These are phyloP conservation scores for Sarocladium kiliense DNA, from an alignment of 2,329 filamentous ascomycete genomes.

Conservation along the genomic window DNA sequence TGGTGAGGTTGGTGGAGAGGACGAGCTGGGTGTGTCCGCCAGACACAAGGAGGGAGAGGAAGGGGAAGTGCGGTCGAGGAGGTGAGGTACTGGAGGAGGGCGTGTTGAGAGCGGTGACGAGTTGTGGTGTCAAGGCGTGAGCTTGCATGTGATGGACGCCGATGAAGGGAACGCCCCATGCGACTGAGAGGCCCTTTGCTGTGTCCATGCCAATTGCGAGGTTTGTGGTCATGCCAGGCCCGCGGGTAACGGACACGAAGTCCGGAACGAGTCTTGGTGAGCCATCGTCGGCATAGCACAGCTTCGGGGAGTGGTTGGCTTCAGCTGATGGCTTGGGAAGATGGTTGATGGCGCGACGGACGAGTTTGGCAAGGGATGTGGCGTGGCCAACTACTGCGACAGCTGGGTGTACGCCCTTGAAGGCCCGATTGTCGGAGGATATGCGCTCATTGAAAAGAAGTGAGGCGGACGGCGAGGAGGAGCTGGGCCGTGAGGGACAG, in stretches of 20 bases:
- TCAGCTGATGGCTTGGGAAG: slow-evolving; percentile 35
- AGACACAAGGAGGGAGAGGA: slow-evolving; percentile 82
- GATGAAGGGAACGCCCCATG: slow-evolving; percentile 77
- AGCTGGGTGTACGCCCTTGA: slow-evolving; percentile 75
- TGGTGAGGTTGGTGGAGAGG: slow-evolving; percentile 60
- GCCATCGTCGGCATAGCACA: slow-evolving; percentile 14
- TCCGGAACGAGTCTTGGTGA: slow-evolving; percentile 53
- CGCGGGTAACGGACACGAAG: slow-evolving; percentile 83
- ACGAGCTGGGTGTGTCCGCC: slow-evolving; percentile 90
- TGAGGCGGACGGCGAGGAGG: background rate
- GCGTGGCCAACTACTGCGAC: slow-evolving; percentile 73
- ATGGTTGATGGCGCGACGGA: slow-evolving; percentile 55
- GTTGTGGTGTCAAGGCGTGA: slow-evolving; percentile 80
- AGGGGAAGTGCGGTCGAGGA: slow-evolving; percentile 65
- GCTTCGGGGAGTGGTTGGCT: background rate
- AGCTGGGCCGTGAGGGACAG: too few species aligned
- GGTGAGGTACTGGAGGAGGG: slow-evolving; percentile 12
- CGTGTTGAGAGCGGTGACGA: slow-evolving; percentile 57
- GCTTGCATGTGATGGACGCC: slow-evolving; percentile 98
- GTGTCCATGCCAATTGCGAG: slow-evolving; percentile 73
- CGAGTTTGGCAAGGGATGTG: slow-evolving; percentile 59
- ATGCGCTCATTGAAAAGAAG: slow-evolving; percentile 77
- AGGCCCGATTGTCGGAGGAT: slow-evolving; percentile 72
- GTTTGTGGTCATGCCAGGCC: slow-evolving; percentile 81
- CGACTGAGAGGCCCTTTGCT: slow-evolving; percentile 81